Evolutionary conservation across 2,329 filamentous ascomycete genomes (phyloP), one percentile per base, ranked within the genome.

Genomic region (Phyllosticta citrichinensis): DNA sequence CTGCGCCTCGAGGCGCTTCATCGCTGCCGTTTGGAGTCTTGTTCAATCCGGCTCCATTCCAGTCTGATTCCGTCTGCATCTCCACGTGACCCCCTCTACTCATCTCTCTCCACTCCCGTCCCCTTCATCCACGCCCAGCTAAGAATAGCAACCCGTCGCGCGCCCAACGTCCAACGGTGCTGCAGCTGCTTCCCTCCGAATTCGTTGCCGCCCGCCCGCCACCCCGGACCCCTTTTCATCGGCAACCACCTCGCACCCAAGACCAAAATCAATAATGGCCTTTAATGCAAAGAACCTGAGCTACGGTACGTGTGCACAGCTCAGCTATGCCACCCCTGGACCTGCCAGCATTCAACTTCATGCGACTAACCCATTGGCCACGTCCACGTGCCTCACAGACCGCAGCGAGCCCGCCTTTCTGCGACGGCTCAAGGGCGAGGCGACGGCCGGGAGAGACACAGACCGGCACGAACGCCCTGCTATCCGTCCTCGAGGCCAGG

Each of bases 281-380:
- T 75, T 89, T 70, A 89, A 84, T 58, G 78, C 83, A 66, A 89
- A 88, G 68, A 86, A 89, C 72, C 80, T 91, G 56, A 80, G 81
- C 62, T 91, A 89, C 79, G 79, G 82, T 75, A 72, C 55, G 50
- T 27, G 10, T 35, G 17, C 20, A n/a, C 40, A n/a, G 19, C 40
- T 22, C 27, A 17, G 27, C 19, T 40, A 12, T 35, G 10, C n/a
- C 27, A 11, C 8, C 8, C 35, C 25, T 52, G 17, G 3, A 2
- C 40, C n/a, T 47, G 2, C 14, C 40, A 47, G 40, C 17, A 8
- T 47, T n/a, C 40, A 47, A n/a, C 40, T 47, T 47, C 40, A 47
- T n/a, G 40, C 40, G 40, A 3, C 24, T 40, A 25, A 20, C 14
- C 27, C 19, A 4, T 25, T 47, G 40, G 19, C 52, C 47, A 35